A percentile compares a stretch with the other conserved stretches of the same genome.
Evolutionary conservation across 495 filamentous ascomycete genomes (phyloP).

Genomic region (Trichoderma orchidacearum): DNA sequence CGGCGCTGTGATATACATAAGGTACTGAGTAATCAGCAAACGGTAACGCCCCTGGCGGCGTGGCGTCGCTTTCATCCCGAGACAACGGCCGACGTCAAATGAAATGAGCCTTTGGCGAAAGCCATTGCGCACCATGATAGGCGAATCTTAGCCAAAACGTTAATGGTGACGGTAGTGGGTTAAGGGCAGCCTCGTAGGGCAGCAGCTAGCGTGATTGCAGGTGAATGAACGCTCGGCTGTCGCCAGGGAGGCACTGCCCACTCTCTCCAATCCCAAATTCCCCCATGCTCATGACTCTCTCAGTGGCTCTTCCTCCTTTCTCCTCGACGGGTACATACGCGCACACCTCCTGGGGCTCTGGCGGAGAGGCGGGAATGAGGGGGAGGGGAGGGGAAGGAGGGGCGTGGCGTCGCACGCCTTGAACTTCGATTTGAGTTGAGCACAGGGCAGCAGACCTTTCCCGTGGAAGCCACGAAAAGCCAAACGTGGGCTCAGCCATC

Average conservation of each 20-base stretch:
- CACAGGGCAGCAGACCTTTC: too few species aligned
- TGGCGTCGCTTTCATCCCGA: neutral
- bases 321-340: neutral
- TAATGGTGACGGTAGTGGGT: neutral
- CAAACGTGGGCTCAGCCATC: neutral
- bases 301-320: neutral
- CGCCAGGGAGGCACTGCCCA: neutral
- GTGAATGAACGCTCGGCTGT: neutral
- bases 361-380: neutral
- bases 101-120: neutral
- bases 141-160: neutral
- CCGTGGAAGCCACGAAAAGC: too few species aligned
- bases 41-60: neutral
- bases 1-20: neutral
- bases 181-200: neutral
- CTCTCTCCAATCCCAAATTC: neutral
- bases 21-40: neutral
- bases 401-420: neutral
- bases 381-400: neutral
- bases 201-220: neutral
- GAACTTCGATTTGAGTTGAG: neutral
- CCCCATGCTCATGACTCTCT: neutral
- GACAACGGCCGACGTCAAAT: slow-evolving; percentile 1
- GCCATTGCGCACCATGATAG: neutral
- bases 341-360: neutral